phyloP scores from a whole-genome alignment of 2,329 filamentous ascomycete species.

The Botryotinia globosa region DNA sequence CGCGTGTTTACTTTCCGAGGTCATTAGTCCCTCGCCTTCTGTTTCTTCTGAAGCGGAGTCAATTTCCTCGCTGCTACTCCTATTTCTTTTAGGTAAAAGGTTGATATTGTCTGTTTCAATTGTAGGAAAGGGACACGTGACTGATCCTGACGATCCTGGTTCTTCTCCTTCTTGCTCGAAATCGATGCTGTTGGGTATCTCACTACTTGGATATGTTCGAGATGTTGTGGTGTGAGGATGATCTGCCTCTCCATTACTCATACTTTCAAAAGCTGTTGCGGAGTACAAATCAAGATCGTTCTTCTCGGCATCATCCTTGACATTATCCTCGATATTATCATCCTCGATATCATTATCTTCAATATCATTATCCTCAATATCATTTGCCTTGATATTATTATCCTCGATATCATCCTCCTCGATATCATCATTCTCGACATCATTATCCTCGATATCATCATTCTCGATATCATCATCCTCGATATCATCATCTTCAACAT shows the following conservation, averaged over 20 bases:
- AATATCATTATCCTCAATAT: too few relatives aligned
- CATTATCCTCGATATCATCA: too few relatives aligned
- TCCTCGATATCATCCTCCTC: too few relatives aligned
- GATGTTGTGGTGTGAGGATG: background rate
- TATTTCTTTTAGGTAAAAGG: background rate
- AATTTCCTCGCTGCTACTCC: background rate
- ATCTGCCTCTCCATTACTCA: background rate
- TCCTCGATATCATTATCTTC: too few relatives aligned
- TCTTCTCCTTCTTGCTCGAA: too few relatives aligned
- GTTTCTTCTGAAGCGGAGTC: too few relatives aligned
- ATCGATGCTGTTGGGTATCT: background rate
- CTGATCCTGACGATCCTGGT: background rate
- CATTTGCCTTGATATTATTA: too few relatives aligned
- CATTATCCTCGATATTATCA: accelerated
- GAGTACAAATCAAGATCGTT: background rate
- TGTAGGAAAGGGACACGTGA: too few relatives aligned
- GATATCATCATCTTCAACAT: too few relatives aligned
- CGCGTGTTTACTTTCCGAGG: background rate
- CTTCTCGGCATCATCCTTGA: too few relatives aligned
- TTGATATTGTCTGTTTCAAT: background rate
- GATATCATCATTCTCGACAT: too few relatives aligned
- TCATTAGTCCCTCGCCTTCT: background rate
- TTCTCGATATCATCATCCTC: too few relatives aligned
- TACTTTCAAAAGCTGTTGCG: background rate
- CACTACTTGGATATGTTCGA: background rate